Evolutionary conservation across 1,139 yeast genomes (phyloP).

Genomic region (Pichia sp.): DNA sequence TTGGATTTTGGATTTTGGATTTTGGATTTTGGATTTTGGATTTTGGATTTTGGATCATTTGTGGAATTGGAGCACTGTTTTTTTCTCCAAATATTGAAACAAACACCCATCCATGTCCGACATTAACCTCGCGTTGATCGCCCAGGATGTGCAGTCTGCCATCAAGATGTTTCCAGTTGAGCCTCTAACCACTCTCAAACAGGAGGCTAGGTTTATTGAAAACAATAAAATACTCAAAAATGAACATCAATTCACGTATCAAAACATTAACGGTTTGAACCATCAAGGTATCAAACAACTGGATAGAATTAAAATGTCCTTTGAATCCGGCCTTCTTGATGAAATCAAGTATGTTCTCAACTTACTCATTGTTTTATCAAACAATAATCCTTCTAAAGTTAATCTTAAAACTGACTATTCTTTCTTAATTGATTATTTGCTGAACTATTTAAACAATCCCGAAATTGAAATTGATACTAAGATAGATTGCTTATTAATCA

Average conservation of each 20-base stretch:
- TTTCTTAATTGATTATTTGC: slow-evolving; percentile 45
- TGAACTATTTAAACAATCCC: slow-evolving; percentile 38
- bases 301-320: slow-evolving; percentile 57
- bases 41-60: too few species aligned
- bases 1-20: too few species aligned
- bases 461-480: slow-evolving; percentile 35
- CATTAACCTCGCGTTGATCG: background rate
- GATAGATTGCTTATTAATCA: slow-evolving; percentile 59
- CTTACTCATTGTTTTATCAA: slow-evolving; percentile 52
- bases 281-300: slow-evolving; percentile 52
- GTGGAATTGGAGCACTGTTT: too few species aligned
- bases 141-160: background rate
- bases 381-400: slow-evolving; percentile 39
- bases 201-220: slow-evolving; percentile 28
- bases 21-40: too few species aligned
- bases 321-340: slow-evolving; percentile 49
- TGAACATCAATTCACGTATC: slow-evolving; percentile 28
- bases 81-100: too few species aligned
- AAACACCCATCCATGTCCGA: background rate
- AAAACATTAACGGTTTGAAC: slow-evolving; percentile 40
- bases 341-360: slow-evolving; percentile 66
- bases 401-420: slow-evolving; percentile 39
- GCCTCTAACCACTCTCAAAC: slow-evolving; percentile 25
- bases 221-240: slow-evolving; percentile 26
- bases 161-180: slow-evolving; percentile 23